phyloP scores from a whole-genome alignment of 2,329 filamentous ascomycete species.

The Arthrobotrys sphaeroides region DNA sequence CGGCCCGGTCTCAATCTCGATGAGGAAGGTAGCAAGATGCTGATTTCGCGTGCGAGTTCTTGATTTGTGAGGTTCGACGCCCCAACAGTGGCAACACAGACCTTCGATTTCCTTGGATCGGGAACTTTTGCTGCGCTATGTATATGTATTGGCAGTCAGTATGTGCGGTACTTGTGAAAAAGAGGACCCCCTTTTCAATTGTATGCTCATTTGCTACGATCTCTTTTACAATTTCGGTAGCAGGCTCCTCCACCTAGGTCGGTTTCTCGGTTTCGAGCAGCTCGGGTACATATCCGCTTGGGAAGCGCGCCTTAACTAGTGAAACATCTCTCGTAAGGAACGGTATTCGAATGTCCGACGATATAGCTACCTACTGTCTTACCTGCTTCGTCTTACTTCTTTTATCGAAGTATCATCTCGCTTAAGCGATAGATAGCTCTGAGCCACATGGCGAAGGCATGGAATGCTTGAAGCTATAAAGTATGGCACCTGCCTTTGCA shows the following conservation, averaged over 20 bases:
- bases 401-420: constrained; percentile 42
- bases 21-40: constrained; percentile 35
- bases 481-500: constrained; percentile 27
- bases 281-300: too few species aligned
- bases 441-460: constrained; percentile 23
- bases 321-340: background rate
- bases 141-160: background rate
- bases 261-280: too few species aligned
- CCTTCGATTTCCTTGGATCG: background rate
- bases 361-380: constrained; percentile 46
- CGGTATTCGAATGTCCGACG: constrained; percentile 24
- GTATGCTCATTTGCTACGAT: background rate
- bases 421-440: constrained; percentile 44
- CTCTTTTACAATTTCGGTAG: too few species aligned
- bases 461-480: constrained; percentile 46
- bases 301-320: too few species aligned
- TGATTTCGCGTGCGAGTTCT: constrained; percentile 41
- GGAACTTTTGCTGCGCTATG: background rate
- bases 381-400: constrained; percentile 17
- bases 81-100: constrained; percentile 1
- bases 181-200: too few species aligned
- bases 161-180: background rate
- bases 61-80: constrained; percentile 6
- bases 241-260: too few species aligned
- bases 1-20: constrained; percentile 23